phyloP scores from a whole-genome alignment of 1,284 basidiomycete genomes.

The Rhodotorula sp. region DNA sequence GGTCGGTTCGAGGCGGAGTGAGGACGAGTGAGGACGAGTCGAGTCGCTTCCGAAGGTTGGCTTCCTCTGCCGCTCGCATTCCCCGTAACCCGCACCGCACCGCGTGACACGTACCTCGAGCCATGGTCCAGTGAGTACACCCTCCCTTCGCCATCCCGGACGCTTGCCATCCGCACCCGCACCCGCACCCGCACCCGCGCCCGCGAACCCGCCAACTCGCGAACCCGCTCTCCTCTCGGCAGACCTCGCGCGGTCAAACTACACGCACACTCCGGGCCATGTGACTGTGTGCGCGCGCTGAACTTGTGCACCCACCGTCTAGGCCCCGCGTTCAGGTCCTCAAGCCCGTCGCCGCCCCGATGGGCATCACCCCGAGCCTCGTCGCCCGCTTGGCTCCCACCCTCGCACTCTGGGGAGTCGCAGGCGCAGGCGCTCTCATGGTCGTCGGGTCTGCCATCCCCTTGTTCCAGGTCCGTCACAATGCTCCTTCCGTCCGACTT shows the following conservation, averaged over 20 bases:
- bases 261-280: too few species aligned
- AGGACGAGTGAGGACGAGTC: too few species aligned
- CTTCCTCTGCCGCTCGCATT: too few species aligned
- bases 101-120: background rate
- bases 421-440: slow-evolving; percentile 27
- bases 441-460: slow-evolving; percentile 26
- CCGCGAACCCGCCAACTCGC: background rate
- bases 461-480: slow-evolving; percentile 35
- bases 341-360: slow-evolving; percentile 15
- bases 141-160: background rate
- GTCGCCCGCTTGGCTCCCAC: slow-evolving; percentile 16
- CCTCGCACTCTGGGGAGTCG: slow-evolving; percentile 35
- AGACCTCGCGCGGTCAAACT: background rate
- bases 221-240: background rate
- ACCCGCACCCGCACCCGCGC: too few species aligned
- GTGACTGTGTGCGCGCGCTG: too few species aligned
- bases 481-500: too few species aligned
- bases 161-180: too few species aligned
- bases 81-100: too few species aligned
- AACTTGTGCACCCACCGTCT: background rate
- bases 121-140: slow-evolving; percentile 2
- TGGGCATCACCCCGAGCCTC: slow-evolving; percentile 22
- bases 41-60: too few species aligned
- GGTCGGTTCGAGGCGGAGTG: too few species aligned
- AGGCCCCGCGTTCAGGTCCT: slow-evolving; percentile 32